A percentile compares a stretch with the other conserved stretches of the same genome.
Conservation (phyloP, 2,329 filamentous ascomycete species). For the Cytospora paraplurivora region DNA sequence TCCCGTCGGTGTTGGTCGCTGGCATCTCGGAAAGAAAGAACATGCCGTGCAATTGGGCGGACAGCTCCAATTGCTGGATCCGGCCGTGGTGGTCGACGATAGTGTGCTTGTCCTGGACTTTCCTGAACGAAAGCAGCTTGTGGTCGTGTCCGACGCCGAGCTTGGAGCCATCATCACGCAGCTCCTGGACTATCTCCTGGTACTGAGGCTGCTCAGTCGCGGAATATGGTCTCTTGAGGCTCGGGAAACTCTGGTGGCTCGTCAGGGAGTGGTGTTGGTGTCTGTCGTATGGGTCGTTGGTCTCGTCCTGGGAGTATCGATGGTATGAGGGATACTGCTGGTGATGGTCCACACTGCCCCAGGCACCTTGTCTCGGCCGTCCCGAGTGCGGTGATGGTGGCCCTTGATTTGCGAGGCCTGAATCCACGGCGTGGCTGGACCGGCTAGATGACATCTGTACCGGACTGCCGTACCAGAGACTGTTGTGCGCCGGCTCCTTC, state of each 20-base stretch:
- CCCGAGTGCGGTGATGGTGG: conserved; percentile 50
- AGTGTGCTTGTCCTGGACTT: conserved; percentile 60
- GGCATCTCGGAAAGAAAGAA: conserved; percentile 85
- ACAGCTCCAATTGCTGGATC: conserved; percentile 62
- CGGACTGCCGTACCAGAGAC: conserved; percentile 60
- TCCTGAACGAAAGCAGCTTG: conserved; percentile 61
- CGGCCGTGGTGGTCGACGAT: conserved; percentile 61
- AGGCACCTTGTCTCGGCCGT: conserved; percentile 48
- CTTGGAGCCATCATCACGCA: conserved; percentile 60
- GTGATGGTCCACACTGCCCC: conserved; percentile 47
- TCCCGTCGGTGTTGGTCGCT: conserved; percentile 60
- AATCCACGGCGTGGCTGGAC: conserved; percentile 54
- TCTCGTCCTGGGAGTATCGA: conserved; percentile 57
- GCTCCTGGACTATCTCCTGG: conserved; percentile 63
- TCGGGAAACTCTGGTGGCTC: conserved; percentile 56
- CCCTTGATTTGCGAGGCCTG: conserved; percentile 49
- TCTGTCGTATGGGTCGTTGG: conserved; percentile 54
- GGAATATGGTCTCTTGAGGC: conserved; percentile 60
- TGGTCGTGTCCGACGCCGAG: conserved; percentile 62
- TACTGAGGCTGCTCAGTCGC: conserved; percentile 58
- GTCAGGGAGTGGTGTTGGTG: conserved; percentile 51
- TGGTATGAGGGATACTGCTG: conserved; percentile 52
- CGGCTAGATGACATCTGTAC: conserved; percentile 55
- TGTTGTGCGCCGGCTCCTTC: conserved; percentile 61
- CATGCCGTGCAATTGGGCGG: conserved; percentile 83